phyloP scores from a whole-genome alignment of 2,329 filamentous ascomycete genomes.

The Aurifilum marmelostoma region DNA sequence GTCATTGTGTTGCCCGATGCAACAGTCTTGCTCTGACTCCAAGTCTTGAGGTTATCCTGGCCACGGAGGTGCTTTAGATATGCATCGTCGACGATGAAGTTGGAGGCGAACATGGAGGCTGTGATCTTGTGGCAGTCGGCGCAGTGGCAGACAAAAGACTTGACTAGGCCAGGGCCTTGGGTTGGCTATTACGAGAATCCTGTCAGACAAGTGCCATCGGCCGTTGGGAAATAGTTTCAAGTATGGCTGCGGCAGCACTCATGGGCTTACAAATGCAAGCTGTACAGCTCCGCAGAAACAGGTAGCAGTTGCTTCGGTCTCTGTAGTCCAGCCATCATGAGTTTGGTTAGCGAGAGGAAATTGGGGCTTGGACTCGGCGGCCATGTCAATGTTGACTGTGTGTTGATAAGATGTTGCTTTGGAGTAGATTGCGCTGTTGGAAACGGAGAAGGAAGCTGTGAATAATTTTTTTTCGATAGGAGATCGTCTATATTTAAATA shows the following conservation, averaged over 20 bases:
- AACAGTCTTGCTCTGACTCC: conserved; percentile 51
- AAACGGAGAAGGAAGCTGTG: too few relatives aligned
- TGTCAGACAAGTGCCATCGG: not conserved
- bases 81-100: conserved; percentile 54
- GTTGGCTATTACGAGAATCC: conserved; percentile 44
- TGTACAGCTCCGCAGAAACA: conserved; percentile 63
- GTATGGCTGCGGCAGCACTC: not conserved
- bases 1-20: conserved; percentile 55
- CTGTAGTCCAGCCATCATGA: not conserved
- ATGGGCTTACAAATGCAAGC: conserved; percentile 51
- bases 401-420: too few relatives aligned
- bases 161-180: conserved; percentile 47
- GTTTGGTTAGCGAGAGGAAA: not conserved
- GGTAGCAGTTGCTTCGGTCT: conserved; percentile 55
- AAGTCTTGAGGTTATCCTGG: conserved; percentile 52
- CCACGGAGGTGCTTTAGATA: conserved; percentile 55
- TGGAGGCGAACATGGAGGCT: conserved; percentile 64
- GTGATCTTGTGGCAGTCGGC: conserved; percentile 65
- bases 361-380: not conserved
- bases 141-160: conserved; percentile 63
- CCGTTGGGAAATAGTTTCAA: not conserved
- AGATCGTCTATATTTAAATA: too few relatives aligned
- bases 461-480: too few relatives aligned
- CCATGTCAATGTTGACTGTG: not conserved
- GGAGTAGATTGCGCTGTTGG: too few relatives aligned